phyloP scores from a whole-genome alignment of 495 filamentous ascomycete genomes.

The Penicillium chermesinum region DNA sequence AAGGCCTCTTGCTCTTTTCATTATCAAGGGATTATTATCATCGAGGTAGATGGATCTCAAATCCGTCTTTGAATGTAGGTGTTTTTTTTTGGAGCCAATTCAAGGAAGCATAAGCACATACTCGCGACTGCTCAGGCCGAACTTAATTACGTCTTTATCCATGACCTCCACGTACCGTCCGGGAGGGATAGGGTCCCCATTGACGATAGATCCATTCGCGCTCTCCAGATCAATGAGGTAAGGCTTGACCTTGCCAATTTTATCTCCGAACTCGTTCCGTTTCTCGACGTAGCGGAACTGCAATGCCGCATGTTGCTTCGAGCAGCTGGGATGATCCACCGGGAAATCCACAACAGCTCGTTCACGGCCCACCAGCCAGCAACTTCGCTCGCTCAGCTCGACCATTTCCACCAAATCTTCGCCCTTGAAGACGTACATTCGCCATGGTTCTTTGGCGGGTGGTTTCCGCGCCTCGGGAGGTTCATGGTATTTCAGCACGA shows the following conservation, averaged over 20 bases:
- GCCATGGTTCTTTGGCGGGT: conserved; percentile 70
- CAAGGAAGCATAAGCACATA: conserved; percentile 76
- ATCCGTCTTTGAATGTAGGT: too few species aligned
- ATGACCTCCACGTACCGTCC: conserved; percentile 80
- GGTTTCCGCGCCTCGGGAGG: conserved; percentile 89
- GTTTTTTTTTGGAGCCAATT: too few species aligned
- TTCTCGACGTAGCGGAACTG: conserved; percentile 86
- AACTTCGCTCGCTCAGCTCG: conserved; percentile 66
- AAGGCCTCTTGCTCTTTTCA: too few species aligned
- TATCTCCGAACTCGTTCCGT: conserved; percentile 80
- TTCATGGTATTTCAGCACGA: conserved; percentile 93
- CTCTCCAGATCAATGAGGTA: conserved; percentile 94
- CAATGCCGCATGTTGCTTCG: conserved; percentile 90
- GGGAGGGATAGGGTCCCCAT: conserved; percentile 64
- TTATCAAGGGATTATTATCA: too few species aligned
- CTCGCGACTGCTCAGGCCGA: conserved; percentile 81
- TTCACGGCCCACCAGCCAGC: conserved; percentile 88
- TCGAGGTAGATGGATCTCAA: background rate
- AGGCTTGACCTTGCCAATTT: conserved; percentile 72
- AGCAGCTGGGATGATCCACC: conserved; percentile 85
- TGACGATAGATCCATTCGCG: conserved; percentile 83
- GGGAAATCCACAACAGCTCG: conserved; percentile 71
- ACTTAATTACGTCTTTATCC: conserved; percentile 83
- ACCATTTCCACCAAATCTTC: conserved; percentile 73
- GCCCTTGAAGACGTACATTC: conserved; percentile 90